phyloP scores from a whole-genome alignment of 495 filamentous ascomycete species.

The Penicillium bialowiezense region DNA sequence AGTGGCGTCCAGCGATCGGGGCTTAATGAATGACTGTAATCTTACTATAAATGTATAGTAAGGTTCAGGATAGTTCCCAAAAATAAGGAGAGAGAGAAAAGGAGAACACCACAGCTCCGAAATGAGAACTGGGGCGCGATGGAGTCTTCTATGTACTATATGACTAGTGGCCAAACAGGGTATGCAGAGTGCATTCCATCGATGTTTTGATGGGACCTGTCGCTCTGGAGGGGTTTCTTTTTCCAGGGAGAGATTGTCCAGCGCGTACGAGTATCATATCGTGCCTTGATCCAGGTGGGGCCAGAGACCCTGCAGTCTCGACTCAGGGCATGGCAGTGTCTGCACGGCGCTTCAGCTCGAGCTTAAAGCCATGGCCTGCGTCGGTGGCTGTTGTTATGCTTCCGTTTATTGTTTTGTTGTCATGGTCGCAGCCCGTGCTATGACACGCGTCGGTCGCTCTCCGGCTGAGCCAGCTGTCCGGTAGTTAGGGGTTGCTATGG shows the following conservation, averaged over 20 bases:
- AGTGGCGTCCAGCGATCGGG: neutral
- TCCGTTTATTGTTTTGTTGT: too few species aligned
- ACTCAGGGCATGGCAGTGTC: too few species aligned
- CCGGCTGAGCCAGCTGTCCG: too few species aligned
- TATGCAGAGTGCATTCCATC: constrained; percentile 23
- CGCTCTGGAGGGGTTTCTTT: constrained; percentile 4
- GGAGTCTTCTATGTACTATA: constrained; percentile 15
- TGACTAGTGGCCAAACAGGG: constrained; percentile 15
- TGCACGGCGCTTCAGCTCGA: too few species aligned
- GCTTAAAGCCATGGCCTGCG: too few species aligned
- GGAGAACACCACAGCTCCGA: neutral
- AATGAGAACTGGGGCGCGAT: neutral
- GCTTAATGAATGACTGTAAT: neutral
- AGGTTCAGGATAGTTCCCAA: too few species aligned
- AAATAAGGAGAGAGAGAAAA: neutral
- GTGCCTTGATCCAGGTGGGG: too few species aligned
- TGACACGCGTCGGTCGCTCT: neutral
- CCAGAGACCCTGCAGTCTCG: too few species aligned
- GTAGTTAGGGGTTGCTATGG: constrained; percentile 20
- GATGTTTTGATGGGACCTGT: constrained; percentile 10
- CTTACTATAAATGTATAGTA: too few species aligned
- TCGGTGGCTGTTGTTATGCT: too few species aligned
- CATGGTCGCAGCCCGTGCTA: neutral
- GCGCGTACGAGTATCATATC: too few species aligned
- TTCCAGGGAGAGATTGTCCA: constrained; percentile 1